Evolutionary conservation across 2,329 filamentous ascomycete genomes (phyloP), one percentile per base, ranked within the genome.

Genomic region (Venturia pyrina): DNA sequence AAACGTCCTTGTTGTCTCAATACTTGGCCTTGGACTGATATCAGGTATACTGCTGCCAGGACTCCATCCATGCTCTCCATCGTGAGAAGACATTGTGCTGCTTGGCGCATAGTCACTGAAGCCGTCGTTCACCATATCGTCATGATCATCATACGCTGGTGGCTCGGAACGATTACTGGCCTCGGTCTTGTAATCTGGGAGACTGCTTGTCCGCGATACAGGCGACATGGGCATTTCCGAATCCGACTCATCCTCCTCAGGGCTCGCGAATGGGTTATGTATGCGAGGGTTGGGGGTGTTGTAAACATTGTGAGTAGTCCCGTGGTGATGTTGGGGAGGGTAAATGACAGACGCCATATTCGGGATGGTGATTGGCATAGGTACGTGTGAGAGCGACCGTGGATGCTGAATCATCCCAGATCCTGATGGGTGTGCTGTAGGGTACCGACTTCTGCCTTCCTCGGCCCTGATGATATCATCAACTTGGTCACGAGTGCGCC

Each of bases 401-500:
- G 43, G 67, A 61, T 19, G 70, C 68, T 41, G 70, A 70, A 46
- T 71, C 17, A 48, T 57, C 28, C 61, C 40, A 28, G 37, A 60
- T 17, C 24, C 4, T 44, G 21, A 32, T 43, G 56, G 64, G 64
- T 28, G 61, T 62, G 64, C 65, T 40, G 50, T 43, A n/a, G 59
- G 46, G 43, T 64, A 50, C 44, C 66, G 56, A 65, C 60, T 66
- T 19, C 73, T 61, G 67, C 75, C 72, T 67, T 75, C 74, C 64
- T 76, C 74, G 17, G 78, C 78, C 37, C 75, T 71, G 40, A 82
- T 76, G 11, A 83, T 72, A 53, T 80, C 76, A 53, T 79, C 78
- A 1, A 85, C 83, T 34, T 83, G 79, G 63, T 81, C 78, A 62
- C 84, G 80, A 0, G 82, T 82, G 21, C 79, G 75, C 41, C 81